Percentiles rank a stretch among this genome's conserved stretches.
phyloP scores from a whole-genome alignment of 2,329 filamentous ascomycete species.

The Aspergillus neoniger region DNA sequence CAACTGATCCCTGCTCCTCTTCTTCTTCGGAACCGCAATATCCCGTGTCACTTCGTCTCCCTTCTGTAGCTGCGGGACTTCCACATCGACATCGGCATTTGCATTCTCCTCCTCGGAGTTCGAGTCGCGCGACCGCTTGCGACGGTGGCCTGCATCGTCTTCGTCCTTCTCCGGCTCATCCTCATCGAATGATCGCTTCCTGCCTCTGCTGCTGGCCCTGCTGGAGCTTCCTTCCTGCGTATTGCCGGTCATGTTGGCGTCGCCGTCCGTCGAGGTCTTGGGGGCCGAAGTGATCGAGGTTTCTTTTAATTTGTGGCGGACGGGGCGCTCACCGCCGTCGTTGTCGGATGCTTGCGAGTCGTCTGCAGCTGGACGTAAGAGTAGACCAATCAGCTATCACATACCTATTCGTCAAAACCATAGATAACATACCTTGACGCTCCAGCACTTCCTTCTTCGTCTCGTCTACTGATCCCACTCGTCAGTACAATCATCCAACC shows the following conservation, averaged over 20 bases:
- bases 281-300: slow-evolving; percentile 56
- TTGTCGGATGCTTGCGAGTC: slow-evolving; percentile 39
- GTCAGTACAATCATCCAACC: neutral
- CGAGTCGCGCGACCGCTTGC: slow-evolving; percentile 48
- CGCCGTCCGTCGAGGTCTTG: slow-evolving; percentile 18
- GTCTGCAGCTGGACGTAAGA: slow-evolving; percentile 23
- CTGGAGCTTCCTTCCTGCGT: slow-evolving; percentile 17
- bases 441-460: neutral
- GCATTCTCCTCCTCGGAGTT: slow-evolving; percentile 33
- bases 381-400: too few relatives aligned
- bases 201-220: slow-evolving; percentile 27
- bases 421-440: slow-evolving; percentile 1
- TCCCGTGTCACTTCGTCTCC: slow-evolving; percentile 24
- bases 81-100: neutral
- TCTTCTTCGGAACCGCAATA: slow-evolving; percentile 44
- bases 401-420: too few relatives aligned
- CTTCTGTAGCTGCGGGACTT: slow-evolving; percentile 4
- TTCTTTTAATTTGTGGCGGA: slow-evolving; percentile 63
- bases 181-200: slow-evolving; percentile 42
- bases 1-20: slow-evolving; percentile 47
- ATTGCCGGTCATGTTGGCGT: slow-evolving; percentile 12
- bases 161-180: slow-evolving; percentile 31
- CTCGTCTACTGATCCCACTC: neutral
- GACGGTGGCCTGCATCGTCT: slow-evolving; percentile 34
- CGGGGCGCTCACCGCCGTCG: slow-evolving; percentile 56